Conservation (phyloP, 305 asterid genomes). For the Caryopteris hybrid region DNA sequence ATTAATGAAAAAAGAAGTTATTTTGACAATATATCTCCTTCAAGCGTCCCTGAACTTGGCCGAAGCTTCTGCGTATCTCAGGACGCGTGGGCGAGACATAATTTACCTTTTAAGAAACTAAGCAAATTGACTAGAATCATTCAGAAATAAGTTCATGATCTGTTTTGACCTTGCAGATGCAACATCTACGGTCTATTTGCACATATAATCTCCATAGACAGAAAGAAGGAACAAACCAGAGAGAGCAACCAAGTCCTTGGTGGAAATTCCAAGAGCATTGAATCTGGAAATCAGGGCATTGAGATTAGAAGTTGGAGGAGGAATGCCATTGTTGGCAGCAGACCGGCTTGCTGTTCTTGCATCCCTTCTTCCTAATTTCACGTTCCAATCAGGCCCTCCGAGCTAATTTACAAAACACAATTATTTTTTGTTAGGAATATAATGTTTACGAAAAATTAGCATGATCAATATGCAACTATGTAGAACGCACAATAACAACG, state of each 20-base stretch:
- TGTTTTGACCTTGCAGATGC: too few relatives aligned
- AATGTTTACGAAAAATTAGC: not conserved
- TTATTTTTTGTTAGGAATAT: not conserved
- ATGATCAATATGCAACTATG: not conserved
- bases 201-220: too few relatives aligned
- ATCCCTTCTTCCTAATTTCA: constrained; percentile 77
- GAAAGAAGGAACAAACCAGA: constrained; percentile 35
- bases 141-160: too few relatives aligned
- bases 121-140: too few relatives aligned
- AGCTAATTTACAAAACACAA: too few relatives aligned
- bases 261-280: constrained; percentile 63
- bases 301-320: constrained; percentile 76
- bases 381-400: constrained; percentile 76
- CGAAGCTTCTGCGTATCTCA: too few relatives aligned
- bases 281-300: constrained; percentile 58
- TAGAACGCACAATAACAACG: constrained; percentile 40
- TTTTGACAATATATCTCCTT: too few relatives aligned
- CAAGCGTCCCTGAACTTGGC: too few relatives aligned
- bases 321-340: constrained; percentile 76
- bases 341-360: constrained; percentile 68
- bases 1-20: too few relatives aligned
- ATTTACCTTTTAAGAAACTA: too few relatives aligned
- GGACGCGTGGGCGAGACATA: too few relatives aligned
- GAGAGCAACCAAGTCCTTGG: constrained; percentile 70
- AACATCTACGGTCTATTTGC: too few relatives aligned